phyloP scores from a whole-genome alignment of 192 early-diverging fungal species.

The Geranomyces michiganensis region DNA sequence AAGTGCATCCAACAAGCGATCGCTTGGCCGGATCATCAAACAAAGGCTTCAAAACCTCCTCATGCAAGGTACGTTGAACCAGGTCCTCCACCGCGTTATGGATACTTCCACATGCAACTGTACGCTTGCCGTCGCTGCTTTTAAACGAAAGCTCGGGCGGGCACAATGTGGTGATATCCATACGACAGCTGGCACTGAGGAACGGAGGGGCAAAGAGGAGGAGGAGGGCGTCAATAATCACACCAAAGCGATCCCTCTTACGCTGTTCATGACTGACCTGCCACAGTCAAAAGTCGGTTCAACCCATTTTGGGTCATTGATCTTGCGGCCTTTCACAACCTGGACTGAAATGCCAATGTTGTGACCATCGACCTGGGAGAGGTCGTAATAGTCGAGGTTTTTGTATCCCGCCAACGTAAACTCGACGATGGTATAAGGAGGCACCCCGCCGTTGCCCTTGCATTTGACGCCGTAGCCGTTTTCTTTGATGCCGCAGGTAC shows the following conservation, averaged over 20 bases:
- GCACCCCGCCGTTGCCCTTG: conserved; percentile 25
- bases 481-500: conserved; percentile 24
- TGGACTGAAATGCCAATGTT: conserved; percentile 32
- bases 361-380: conserved; percentile 39
- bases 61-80: conserved; percentile 6
- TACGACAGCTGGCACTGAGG: conserved; percentile 6
- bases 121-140: conserved; percentile 10
- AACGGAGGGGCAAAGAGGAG: too few species aligned
- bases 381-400: conserved; percentile 37
- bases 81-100: conserved; percentile 1
- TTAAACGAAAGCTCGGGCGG: conserved; percentile 19
- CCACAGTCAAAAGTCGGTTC: conserved; percentile 21
- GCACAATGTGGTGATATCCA: conserved; percentile 23
- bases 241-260: too few species aligned
- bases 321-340: conserved; percentile 5
- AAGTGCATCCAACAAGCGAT: not conserved
- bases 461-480: conserved; percentile 39
- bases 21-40: conserved; percentile 3
- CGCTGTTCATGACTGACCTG: too few species aligned
- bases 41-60: not conserved
- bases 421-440: conserved; percentile 36
- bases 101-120: conserved; percentile 13
- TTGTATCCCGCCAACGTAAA: conserved; percentile 37
- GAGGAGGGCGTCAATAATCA: too few species aligned
- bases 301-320: conserved; percentile 9